Percentiles rank a stretch among this genome's conserved stretches.
phyloP scores from a whole-genome alignment of 257 asterid genomes.

The Echium plantagineum region DNA sequence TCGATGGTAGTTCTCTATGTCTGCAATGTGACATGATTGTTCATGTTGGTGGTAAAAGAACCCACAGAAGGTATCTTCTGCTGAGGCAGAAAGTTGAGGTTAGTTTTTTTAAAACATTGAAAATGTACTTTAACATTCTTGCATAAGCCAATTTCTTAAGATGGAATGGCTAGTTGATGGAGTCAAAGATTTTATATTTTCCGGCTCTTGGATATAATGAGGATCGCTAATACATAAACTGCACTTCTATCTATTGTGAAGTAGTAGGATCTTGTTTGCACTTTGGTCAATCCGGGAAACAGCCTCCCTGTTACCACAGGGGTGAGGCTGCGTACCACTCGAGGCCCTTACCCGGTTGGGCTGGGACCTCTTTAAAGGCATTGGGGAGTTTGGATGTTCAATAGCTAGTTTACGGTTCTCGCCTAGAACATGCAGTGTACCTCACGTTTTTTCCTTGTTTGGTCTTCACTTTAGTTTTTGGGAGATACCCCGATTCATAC shows the following conservation, averaged over 20 bases:
- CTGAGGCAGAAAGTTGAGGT: slow-evolving; percentile 94
- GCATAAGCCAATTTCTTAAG: no score
- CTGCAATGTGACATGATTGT: slow-evolving; percentile 88
- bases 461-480: slow-evolving; percentile 53
- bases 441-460: slow-evolving; percentile 11
- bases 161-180: not conserved
- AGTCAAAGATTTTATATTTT: no score
- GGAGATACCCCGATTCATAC: slow-evolving; percentile 47
- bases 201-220: no score
- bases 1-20: slow-evolving; percentile 93
- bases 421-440: not conserved
- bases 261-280: no score
- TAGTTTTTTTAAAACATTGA: slow-evolving; percentile 26
- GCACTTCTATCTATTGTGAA: no score
- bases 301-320: no score
- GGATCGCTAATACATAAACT: no score
- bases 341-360: no score
- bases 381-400: no score
- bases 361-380: no score
- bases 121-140: slow-evolving; percentile 10
- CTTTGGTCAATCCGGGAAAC: no score
- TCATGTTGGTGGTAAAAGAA: slow-evolving; percentile 95
- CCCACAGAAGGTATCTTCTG: slow-evolving; percentile 84
- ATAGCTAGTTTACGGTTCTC: not conserved
- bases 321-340: no score